These are phyloP conservation scores for Coemansia sp. DNA, from an alignment of 371 early-diverging fungal genomes.

Conservation along the genomic window DNA sequence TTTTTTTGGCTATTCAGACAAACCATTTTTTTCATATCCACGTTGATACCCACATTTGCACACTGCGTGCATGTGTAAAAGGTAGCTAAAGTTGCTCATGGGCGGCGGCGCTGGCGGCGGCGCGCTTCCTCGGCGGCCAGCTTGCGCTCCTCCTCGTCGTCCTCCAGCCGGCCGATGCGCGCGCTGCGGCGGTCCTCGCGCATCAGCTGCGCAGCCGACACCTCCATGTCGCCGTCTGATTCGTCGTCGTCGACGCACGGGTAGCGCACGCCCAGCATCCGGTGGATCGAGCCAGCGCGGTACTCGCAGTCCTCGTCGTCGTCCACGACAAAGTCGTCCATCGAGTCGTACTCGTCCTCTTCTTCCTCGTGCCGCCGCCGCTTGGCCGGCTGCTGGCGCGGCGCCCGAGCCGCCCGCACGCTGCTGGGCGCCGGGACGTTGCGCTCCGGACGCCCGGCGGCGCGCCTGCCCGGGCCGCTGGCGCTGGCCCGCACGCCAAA, in stretches of 20 bases:
- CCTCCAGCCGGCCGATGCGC: constrained; percentile 34
- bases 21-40: too few relatives aligned
- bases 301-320: constrained; percentile 51
- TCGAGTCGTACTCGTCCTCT: constrained; percentile 50
- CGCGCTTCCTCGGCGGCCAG: constrained; percentile 23
- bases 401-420: background rate
- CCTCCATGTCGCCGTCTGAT: constrained; percentile 42
- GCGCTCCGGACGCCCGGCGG: too few relatives aligned
- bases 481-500: constrained; percentile 33
- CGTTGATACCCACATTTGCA: too few relatives aligned
- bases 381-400: background rate
- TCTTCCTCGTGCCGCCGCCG: constrained; percentile 18
- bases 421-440: background rate
- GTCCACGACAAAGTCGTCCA: constrained; percentile 52
- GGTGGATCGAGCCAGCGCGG: constrained; percentile 45
- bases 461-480: background rate
- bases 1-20: too few relatives aligned
- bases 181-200: constrained; percentile 46
- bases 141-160: constrained; percentile 44
- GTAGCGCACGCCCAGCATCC: constrained; percentile 48
- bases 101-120: constrained; percentile 13
- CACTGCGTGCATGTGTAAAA: too few relatives aligned
- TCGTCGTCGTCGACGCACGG: constrained; percentile 48
- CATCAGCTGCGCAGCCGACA: constrained; percentile 43
- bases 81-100: too few relatives aligned